Conservation (phyloP, 169 alveolate genomes). For the Plasmodium knowlesi region DNA sequence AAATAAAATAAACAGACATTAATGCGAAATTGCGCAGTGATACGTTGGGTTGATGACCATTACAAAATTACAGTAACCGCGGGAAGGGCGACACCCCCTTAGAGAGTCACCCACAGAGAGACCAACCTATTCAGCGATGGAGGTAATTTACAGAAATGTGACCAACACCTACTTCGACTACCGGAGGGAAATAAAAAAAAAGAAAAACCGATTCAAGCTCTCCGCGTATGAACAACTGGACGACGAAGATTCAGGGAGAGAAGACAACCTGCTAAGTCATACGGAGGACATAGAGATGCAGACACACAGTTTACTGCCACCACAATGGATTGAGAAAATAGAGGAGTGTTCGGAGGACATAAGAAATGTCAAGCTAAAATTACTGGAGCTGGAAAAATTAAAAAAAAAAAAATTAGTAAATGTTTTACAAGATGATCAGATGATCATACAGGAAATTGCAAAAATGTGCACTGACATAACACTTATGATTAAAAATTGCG, state of each 20-base stretch:
- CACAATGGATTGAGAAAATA: constrained; percentile 77
- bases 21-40: neutral
- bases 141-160: constrained; percentile 55
- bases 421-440: constrained; percentile 73
- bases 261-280: neutral
- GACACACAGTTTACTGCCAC: constrained; percentile 74
- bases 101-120: neutral
- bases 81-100: neutral
- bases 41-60: neutral
- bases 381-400: constrained; percentile 75
- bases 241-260: constrained; percentile 67
- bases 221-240: constrained; percentile 63
- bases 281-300: constrained; percentile 75
- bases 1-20: too few species aligned
- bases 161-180: constrained; percentile 66
- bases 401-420: constrained; percentile 76
- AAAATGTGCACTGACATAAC: constrained; percentile 54
- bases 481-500: constrained; percentile 42
- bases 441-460: constrained; percentile 56
- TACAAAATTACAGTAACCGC: neutral
- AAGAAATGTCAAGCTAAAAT: constrained; percentile 57
- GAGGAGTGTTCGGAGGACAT: constrained; percentile 80
- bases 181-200: constrained; percentile 58
- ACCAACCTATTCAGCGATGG: neutral
- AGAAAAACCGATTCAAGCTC: constrained; percentile 52